Evolutionary conservation across 2,329 filamentous ascomycete genomes (phyloP), one percentile per base, ranked within the genome.

Genomic region (Pseudogymnoascus sp.): DNA sequence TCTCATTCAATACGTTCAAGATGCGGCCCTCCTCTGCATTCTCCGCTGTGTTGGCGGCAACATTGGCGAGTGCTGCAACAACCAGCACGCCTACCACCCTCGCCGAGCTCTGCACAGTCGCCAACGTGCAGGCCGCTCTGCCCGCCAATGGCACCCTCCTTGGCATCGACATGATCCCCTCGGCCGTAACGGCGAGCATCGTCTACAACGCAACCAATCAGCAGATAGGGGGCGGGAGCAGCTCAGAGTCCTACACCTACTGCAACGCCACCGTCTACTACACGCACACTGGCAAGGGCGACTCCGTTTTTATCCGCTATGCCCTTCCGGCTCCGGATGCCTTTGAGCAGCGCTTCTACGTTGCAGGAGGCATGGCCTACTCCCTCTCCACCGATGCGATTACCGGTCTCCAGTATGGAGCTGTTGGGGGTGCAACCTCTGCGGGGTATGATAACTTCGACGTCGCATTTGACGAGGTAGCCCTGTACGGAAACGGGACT

Each of bases 61-160:
- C 71, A 21, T 33, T 11, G 31, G 73, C 70, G 17, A 70, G 65
- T 40, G 73, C 75, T 29, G 67, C 70, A 40, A 33, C 31, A 33
- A 33, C 31, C 31, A 33, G 31, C 31, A 33, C 31, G 31, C 31
- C 31, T 7, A 33, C 31, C 31, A 74, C 75, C 11, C 76, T 80
- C 37, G 64, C 73, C 29, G 74, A 77, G 64, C 66, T 79, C 23
- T 80, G 78, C 67, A 78, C 77, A 1, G 71, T 77, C 6, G 71
- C 74, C 35, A 75, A 79, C 63, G 74, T 80, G n/a, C 73, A 75
- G 65, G 72, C 76, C 13, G 72, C 74, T 17, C 68, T 80, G 6
- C 78, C 78, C 5, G 69, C 76, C 23, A 76, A 78, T 63, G 77
- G 76, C 4, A 77, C 75, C 29, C 66, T 79, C 1, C 66, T 75